Conservation (phyloP, 257 asterid species). For the Jaltomata sinuosa region DNA sequence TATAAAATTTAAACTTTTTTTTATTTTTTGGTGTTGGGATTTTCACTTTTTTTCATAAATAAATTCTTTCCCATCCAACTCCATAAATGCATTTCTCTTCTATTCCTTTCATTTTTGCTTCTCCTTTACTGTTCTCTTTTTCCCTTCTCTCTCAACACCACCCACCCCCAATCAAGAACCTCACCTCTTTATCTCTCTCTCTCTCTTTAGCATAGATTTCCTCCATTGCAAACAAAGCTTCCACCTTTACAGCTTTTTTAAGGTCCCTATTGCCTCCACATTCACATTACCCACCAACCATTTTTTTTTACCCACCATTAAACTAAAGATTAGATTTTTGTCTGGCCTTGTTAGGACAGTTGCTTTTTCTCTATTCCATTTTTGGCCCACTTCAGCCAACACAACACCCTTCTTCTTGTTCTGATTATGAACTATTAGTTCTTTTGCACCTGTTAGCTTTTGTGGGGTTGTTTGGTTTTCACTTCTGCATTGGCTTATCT, state of each 20-base stretch:
- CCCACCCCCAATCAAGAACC: neutral
- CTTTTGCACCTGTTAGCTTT: neutral
- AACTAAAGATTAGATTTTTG: slow-evolving; percentile 39
- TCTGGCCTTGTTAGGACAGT: slow-evolving; percentile 34
- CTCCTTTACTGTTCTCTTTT: slow-evolving; percentile 18
- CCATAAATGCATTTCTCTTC: slow-evolving; percentile 35
- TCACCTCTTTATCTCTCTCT: slow-evolving; percentile 3
- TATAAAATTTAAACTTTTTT: neutral
- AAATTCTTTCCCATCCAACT: slow-evolving; percentile 3
- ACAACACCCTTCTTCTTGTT: neutral
- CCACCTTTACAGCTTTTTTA: slow-evolving; percentile 40
- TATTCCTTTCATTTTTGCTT: slow-evolving; percentile 22
- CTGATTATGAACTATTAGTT: slow-evolving; percentile 13
- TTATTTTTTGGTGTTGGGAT: slow-evolving; percentile 5
- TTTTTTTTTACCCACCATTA: slow-evolving; percentile 10
- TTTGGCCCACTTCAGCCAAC: slow-evolving; percentile 3
- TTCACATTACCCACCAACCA: slow-evolving; percentile 32
- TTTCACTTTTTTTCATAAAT: slow-evolving; percentile 11
- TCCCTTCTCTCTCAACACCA: neutral
- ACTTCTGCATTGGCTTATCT: slow-evolving; percentile 48
- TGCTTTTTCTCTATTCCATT: neutral
- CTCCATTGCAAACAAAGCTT: slow-evolving; percentile 80
- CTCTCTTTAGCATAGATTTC: slow-evolving; percentile 23
- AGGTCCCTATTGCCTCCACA: slow-evolving; percentile 27
- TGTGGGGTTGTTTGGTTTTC: slow-evolving; percentile 23